These are phyloP conservation scores for Kwoniella europaea DNA, from an alignment of 768 basidiomycete genomes.

Conservation along the genomic window DNA sequence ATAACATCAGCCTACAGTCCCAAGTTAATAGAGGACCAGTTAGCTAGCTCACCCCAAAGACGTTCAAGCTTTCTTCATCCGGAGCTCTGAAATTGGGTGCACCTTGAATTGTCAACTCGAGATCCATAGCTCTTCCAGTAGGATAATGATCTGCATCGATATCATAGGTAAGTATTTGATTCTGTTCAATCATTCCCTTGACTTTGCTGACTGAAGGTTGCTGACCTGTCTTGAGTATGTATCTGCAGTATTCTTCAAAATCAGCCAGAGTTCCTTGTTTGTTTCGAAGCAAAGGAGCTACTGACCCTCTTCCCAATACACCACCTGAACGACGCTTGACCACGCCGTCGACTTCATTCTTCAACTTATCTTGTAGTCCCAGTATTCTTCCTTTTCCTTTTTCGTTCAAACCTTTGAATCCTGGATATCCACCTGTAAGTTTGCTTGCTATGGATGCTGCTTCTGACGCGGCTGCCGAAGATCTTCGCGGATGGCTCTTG, in stretches of 20 bases:
- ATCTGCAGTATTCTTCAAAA: too few species aligned
- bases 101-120: conserved; percentile 89
- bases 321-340: conserved; percentile 55
- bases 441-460: conserved; percentile 13
- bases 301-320: conserved; percentile 56
- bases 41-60: conserved; percentile 70
- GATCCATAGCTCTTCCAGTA: conserved; percentile 73
- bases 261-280: too few species aligned
- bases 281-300: too few species aligned
- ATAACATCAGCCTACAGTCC: neutral
- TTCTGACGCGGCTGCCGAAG: conserved; percentile 14
- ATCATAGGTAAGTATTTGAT: conserved; percentile 57
- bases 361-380: conserved; percentile 50
- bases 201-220: conserved; percentile 67
- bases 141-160: conserved; percentile 54
- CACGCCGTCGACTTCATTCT: conserved; percentile 52
- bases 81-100: conserved; percentile 94
- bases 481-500: conserved; percentile 14
- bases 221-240: conserved; percentile 93
- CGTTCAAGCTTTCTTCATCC: conserved; percentile 76
- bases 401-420: conserved; percentile 5
- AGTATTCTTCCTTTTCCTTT: conserved; percentile 34
- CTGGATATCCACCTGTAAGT: neutral
- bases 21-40: neutral
- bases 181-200: conserved; percentile 2